Evolutionary conservation across 257 asterid species (phyloP).

Genomic region (Plantago major): DNA sequence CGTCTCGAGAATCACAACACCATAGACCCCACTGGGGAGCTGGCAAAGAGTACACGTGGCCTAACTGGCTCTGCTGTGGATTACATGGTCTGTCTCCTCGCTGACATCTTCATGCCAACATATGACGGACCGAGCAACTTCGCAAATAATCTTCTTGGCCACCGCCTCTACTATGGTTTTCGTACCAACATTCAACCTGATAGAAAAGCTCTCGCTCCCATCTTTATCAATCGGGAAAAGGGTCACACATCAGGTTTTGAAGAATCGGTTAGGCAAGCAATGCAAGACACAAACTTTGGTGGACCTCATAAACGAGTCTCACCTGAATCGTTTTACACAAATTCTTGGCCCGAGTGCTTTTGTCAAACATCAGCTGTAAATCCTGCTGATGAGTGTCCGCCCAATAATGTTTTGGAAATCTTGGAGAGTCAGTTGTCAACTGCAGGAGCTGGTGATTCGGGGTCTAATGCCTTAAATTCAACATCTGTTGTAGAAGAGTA

Average conservation of each 20-base stretch:
- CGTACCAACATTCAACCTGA: constrained; percentile 86
- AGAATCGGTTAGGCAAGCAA: constrained; percentile 64
- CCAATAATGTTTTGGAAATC: constrained; percentile 39
- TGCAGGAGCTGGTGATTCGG: constrained; percentile 27
- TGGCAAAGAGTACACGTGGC: constrained; percentile 52
- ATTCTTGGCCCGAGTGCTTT: constrained; percentile 98
- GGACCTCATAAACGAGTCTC: constrained; percentile 80
- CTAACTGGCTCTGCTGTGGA: constrained; percentile 92
- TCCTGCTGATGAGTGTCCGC: constrained; percentile 74
- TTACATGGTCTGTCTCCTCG: constrained; percentile 92
- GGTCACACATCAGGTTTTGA: constrained; percentile 66
- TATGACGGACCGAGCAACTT: constrained; percentile 98
- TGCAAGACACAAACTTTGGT: constrained; percentile 78
- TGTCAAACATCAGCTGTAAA: constrained; percentile 63
- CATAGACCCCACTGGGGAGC: constrained; percentile 48
- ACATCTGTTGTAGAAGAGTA: constrained; percentile 32
- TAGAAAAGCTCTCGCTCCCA: constrained; percentile 82
- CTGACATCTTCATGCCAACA: constrained; percentile 97
- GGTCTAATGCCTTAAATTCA: constrained; percentile 31
- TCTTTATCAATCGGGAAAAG: constrained; percentile 69
- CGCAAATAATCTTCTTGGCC: constrained; percentile 94
- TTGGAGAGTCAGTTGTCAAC: constrained; percentile 44
- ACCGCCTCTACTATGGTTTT: constrained; percentile 92
- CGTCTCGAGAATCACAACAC: constrained; percentile 84
- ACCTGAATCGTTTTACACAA: constrained; percentile 88